phyloP scores from a whole-genome alignment of 2,329 filamentous ascomycete genomes.

The Trichoderma sp. region DNA sequence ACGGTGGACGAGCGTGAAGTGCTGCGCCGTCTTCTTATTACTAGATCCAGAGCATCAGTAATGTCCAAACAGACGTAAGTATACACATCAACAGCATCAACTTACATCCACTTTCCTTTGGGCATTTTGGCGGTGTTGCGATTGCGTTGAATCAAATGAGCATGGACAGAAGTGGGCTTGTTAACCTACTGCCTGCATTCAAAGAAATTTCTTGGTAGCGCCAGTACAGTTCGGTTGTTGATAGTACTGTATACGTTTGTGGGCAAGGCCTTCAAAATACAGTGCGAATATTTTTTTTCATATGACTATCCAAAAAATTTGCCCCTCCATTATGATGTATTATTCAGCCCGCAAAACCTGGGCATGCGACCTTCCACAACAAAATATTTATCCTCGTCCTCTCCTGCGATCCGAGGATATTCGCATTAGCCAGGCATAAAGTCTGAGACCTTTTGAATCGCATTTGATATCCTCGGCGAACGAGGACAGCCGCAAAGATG shows the following conservation, averaged over 20 bases:
- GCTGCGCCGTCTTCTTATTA: slow-evolving; percentile 88
- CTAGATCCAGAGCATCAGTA: slow-evolving; percentile 34
- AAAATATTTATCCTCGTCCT: slow-evolving; percentile 2
- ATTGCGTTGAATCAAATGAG: slow-evolving; percentile 15
- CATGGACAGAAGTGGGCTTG: slow-evolving; percentile 18
- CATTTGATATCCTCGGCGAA: not conserved
- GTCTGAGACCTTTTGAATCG: not conserved
- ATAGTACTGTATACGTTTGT: slow-evolving; percentile 34
- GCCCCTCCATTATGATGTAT: slow-evolving; percentile 49
- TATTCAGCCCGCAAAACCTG: slow-evolving; percentile 36
- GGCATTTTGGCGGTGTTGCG: slow-evolving; percentile 60
- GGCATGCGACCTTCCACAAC: slow-evolving; percentile 17
- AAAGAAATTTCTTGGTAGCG: slow-evolving; percentile 36
- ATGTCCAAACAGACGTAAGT: not conserved
- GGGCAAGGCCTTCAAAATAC: slow-evolving; percentile 23
- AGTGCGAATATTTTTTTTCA: slow-evolving; percentile 30
- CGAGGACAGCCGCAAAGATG: slow-evolving; percentile 45
- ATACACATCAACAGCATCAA: not conserved
- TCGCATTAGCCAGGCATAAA: not conserved
- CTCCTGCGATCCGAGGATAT: not conserved
- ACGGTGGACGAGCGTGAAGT: slow-evolving; percentile 92
- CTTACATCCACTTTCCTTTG: slow-evolving; percentile 69
- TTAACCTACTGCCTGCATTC: slow-evolving; percentile 21
- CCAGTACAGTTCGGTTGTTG: slow-evolving; percentile 25
- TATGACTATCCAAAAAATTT: slow-evolving; percentile 42